Evolutionary conservation across 1,284 basidiomycete genomes (phyloP).

Genomic region (Pyrrhoderma lamaoense): DNA sequence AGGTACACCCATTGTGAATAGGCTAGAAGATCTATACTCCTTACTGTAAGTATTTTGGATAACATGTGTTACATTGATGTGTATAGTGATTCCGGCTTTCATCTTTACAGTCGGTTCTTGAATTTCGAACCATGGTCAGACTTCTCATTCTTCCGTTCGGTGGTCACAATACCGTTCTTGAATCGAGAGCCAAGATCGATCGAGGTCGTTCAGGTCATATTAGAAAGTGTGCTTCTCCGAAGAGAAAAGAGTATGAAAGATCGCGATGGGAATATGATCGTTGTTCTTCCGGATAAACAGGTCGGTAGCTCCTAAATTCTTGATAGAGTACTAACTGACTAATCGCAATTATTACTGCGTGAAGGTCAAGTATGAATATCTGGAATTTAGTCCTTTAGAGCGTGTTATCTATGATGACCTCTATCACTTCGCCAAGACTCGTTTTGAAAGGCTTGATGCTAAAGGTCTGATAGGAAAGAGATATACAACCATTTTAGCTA

Average conservation of each 20-base stretch:
- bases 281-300: constrained; percentile 84
- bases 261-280: constrained; percentile 80
- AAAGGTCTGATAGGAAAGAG: constrained; percentile 77
- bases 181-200: constrained; percentile 85
- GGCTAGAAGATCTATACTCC: constrained; percentile 88
- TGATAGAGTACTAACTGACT: not conserved
- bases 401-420: constrained; percentile 77
- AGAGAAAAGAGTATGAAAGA: constrained; percentile 94
- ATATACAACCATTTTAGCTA: constrained; percentile 85
- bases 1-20: constrained; percentile 95
- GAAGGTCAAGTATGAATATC: constrained; percentile 56
- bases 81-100: too few relatives aligned
- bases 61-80: not conserved
- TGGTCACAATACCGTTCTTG: constrained; percentile 85
- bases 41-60: constrained; percentile 50
- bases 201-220: constrained; percentile 87
- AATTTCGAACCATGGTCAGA: constrained; percentile 89
- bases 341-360: constrained; percentile 5
- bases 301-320: constrained; percentile 29
- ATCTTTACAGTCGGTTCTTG: constrained; percentile 67
- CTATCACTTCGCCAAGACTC: constrained; percentile 56
- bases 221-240: constrained; percentile 84
- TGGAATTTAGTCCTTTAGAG: constrained; percentile 74
- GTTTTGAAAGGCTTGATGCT: constrained; percentile 70
- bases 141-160: constrained; percentile 84